These are phyloP conservation scores for Linnemannia schmuckeri DNA, from an alignment of 192 early-diverging fungal species.

Conservation along the genomic window DNA sequence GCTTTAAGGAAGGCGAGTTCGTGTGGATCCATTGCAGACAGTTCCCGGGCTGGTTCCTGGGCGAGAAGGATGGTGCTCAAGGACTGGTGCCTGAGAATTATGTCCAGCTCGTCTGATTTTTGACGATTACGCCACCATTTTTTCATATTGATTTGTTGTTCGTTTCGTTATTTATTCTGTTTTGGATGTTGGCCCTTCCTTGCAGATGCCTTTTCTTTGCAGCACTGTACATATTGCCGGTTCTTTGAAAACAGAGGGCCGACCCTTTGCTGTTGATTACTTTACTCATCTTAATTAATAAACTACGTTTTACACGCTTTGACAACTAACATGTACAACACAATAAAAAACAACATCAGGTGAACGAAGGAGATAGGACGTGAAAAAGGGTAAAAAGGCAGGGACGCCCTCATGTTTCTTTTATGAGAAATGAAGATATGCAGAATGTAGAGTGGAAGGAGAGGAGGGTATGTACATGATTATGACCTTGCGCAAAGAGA, in stretches of 20 bases:
- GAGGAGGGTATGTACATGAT: not conserved
- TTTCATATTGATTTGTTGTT: not conserved
- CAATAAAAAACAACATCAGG: not conserved
- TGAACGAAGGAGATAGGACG: not conserved
- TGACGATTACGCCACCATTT: not conserved
- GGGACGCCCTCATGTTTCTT: not conserved
- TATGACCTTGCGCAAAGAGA: not conserved
- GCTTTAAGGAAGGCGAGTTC: conserved; percentile 72
- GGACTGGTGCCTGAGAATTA: conserved; percentile 84
- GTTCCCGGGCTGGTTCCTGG: conserved; percentile 82
- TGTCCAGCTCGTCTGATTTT: conserved; percentile 50
- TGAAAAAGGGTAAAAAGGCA: not conserved
- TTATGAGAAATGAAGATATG: conserved; percentile 3
- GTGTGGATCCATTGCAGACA: conserved; percentile 77
- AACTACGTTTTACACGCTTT: not conserved
- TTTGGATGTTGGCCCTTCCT: no score
- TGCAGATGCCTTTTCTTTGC: not conserved
- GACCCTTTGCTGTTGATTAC: not conserved
- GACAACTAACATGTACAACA: not conserved
- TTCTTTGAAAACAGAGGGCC: not conserved
- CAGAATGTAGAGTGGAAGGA: not conserved
- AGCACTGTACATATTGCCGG: not conserved
- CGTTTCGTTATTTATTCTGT: not conserved
- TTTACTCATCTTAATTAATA: not conserved
- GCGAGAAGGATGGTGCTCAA: conserved; percentile 66